These are phyloP conservation scores for Coemansia sp. DNA, from an alignment of 192 early-diverging fungal genomes.

Conservation along the genomic window DNA sequence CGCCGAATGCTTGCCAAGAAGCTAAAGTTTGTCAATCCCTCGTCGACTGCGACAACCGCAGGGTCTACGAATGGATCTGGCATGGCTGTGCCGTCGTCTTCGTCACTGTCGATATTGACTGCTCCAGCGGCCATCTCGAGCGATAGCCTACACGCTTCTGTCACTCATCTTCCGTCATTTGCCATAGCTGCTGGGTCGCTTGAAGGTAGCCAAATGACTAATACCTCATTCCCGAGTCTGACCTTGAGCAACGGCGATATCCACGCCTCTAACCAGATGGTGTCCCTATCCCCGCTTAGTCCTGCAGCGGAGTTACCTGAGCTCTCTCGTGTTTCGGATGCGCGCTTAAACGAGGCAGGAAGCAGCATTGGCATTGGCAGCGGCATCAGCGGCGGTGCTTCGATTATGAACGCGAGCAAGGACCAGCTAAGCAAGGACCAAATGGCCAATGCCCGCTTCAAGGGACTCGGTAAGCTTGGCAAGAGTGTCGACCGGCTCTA, in stretches of 20 bases:
- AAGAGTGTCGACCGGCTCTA: conserved; percentile 58
- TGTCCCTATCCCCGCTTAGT: conserved; percentile 46
- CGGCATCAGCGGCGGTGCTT: conserved; percentile 17
- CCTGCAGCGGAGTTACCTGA: conserved; percentile 36
- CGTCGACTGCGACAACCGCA: not conserved
- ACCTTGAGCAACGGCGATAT: conserved; percentile 44
- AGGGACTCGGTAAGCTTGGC: conserved; percentile 53
- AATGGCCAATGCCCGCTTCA: conserved; percentile 51
- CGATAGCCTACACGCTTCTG: conserved; percentile 43
- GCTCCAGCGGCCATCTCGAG: conserved; percentile 31
- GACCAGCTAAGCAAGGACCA: conserved; percentile 54
- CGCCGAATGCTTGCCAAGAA: conserved; percentile 50
- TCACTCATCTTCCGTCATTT: conserved; percentile 34
- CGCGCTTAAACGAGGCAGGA: conserved; percentile 14
- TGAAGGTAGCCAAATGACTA: conserved; percentile 20
- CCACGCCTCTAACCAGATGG: conserved; percentile 13
- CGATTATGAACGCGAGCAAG: conserved; percentile 20
- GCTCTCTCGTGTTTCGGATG: conserved; percentile 23
- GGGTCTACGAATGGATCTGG: not conserved
- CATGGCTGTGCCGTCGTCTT: not conserved
- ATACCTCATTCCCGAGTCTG: conserved; percentile 45
- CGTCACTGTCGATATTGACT: conserved; percentile 11
- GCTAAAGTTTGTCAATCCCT: conserved; percentile 49
- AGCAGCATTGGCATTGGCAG: conserved; percentile 18
- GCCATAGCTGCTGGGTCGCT: conserved; percentile 11